Evolutionary conservation across 108 stramenopile genomes (phyloP).

Genomic region (Cyclotella kingstonii): DNA sequence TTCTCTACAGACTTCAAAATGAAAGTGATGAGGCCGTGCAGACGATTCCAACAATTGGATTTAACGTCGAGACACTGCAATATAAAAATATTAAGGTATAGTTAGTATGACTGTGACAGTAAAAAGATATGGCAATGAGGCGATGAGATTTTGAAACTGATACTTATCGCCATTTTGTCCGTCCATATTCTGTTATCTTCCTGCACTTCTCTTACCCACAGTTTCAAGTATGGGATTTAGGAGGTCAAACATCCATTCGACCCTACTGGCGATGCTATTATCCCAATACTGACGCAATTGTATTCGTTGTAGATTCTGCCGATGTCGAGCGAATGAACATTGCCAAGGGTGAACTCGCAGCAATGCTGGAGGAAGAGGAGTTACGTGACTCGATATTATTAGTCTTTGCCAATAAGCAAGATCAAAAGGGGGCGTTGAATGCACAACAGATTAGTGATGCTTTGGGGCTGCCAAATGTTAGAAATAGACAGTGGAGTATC

Average conservation of each 20-base stretch:
- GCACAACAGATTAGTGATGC: conserved; percentile 96
- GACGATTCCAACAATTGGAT: conserved; percentile 99
- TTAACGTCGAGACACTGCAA: conserved; percentile 99
- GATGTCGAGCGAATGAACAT: conserved; percentile 95
- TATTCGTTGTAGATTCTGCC: conserved; percentile 98
- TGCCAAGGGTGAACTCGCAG: conserved; percentile 93
- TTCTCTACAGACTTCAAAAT: conserved; percentile 91
- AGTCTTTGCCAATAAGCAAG: conserved; percentile 99
- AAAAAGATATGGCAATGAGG: too few relatives aligned
- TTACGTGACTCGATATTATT: conserved; percentile 93
- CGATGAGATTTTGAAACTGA: too few relatives aligned
- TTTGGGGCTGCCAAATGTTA: conserved; percentile 92
- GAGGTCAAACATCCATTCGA: conserved; percentile 98
- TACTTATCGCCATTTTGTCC: too few relatives aligned
- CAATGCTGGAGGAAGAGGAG: conserved; percentile 99
- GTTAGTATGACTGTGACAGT: neutral
- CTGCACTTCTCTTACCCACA: conserved; percentile 15
- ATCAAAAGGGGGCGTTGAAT: conserved; percentile 97
- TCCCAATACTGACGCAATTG: conserved; percentile 99
- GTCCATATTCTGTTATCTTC: neutral
- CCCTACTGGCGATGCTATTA: conserved; percentile 99
- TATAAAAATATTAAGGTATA: conserved; percentile 99
- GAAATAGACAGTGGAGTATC: conserved; percentile 98
- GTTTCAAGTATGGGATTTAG: conserved; percentile 99
- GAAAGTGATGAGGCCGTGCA: conserved; percentile 94